Base-by-base conservation (phyloP, 176 grass and related monocot species). In the Luzula sylvatica region DNA sequence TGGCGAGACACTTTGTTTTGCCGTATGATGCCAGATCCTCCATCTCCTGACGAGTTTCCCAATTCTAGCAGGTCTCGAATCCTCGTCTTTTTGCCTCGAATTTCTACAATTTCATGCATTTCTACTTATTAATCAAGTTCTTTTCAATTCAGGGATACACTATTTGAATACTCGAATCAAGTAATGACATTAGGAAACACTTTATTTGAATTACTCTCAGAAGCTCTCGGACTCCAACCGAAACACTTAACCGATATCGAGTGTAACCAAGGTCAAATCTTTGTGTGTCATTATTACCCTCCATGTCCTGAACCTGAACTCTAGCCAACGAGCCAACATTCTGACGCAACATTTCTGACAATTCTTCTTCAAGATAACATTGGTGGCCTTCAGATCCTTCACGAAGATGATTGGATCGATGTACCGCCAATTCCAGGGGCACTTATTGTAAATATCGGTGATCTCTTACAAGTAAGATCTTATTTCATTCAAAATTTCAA, bases 1-100 rank as follows among this genome's bases (percentile, higher is more conserved):
- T 87, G 83, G 83, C 58, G 69, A 20, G 83, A 82, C 52, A 71
- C 79, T 18, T 79, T 88, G 50, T 79, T 72, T 72, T 46, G 72
- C 48, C 69, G 69, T 59, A 58, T 82, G 53, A 73, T 59, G 0
- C 83, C 83, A 21, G 78, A 87, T 14, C 78, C 83, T 1, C 73
- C 74, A 4, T 5, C 22, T 11, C 23, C 65, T 38, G 42, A 40
- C 15, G 78, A 82, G 3, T 17, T 87, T 38, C 78, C 78, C 5
- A 42, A 56, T 16, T 67, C 2, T 53, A 71, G 58, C 73, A 75
- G 53, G 83, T 87, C 4, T 18, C 42, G 3, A 18, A 49, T 1
- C 60, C 32, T n/a, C 23, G 3, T 28, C 3, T 45, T 20, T 15
- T 56, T 42, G 20, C 26, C 5, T 2, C 5, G 8, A 2, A 8